A percentile compares a stretch with the other conserved stretches of the same genome.
Evolutionary conservation across 345 rosid genomes (phyloP).

Genomic region (Pugionium cornutum): DNA sequence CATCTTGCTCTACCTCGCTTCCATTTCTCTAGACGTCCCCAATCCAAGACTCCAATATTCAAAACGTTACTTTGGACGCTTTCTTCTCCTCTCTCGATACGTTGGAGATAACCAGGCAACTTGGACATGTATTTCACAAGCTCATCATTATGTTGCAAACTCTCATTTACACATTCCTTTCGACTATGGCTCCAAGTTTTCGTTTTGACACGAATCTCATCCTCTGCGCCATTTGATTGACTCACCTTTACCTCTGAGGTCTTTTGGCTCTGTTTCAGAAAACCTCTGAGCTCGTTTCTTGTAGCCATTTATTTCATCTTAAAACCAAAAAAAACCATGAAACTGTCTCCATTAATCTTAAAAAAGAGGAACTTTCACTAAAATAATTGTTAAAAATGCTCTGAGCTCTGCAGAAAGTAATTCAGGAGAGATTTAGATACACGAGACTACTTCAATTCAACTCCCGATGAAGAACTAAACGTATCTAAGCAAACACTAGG

Average conservation of each 20-base stretch:
- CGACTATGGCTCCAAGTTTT: conserved; percentile 39
- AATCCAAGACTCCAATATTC: conserved; percentile 89
- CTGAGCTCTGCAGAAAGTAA: conserved; percentile 9
- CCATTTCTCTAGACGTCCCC: conserved; percentile 75
- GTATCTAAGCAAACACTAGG: conserved; percentile 33
- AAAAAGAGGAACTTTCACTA: not conserved
- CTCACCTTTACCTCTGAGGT: conserved; percentile 45
- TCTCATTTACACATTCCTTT: conserved; percentile 37
- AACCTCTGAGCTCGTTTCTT: conserved; percentile 42
- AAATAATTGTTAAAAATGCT: not conserved
- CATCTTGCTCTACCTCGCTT: conserved; percentile 40
- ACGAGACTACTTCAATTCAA: no score
- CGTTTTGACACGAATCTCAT: conserved; percentile 33
- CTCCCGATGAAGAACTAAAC: not conserved
- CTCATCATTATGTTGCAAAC: conserved; percentile 54
- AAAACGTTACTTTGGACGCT: conserved; percentile 60
- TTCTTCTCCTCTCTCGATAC: conserved; percentile 47
- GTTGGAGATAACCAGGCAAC: conserved; percentile 74
- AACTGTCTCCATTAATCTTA: not conserved
- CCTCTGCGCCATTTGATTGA: conserved; percentile 31
- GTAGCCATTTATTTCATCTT: conserved; percentile 41
- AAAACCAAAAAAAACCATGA: not conserved
- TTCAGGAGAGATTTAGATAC: not conserved
- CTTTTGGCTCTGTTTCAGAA: conserved; percentile 41
- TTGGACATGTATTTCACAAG: conserved; percentile 77